Evolutionary conservation across 805 yeast species (phyloP).

Genomic region (Yarrowia bubula): DNA sequence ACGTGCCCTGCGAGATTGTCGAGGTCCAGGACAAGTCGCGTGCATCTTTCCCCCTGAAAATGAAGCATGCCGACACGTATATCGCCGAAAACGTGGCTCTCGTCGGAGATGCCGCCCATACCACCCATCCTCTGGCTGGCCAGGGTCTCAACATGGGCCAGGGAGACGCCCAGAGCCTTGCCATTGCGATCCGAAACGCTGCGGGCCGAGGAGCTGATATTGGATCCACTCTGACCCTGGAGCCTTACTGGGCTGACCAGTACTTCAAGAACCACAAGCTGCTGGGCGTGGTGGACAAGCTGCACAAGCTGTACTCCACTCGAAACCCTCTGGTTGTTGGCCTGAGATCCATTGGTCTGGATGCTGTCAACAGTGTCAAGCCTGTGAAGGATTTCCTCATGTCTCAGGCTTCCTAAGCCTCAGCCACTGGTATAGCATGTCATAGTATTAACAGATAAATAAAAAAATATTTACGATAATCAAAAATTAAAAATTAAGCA

Average conservation of each 20-base stretch:
- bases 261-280: slow-evolving; percentile 76
- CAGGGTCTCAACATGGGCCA: slow-evolving; percentile 99
- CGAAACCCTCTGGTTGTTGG: slow-evolving; percentile 72
- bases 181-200: slow-evolving; percentile 67
- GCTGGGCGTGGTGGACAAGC: slow-evolving; percentile 85
- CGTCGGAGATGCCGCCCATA: slow-evolving; percentile 98
- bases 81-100: slow-evolving; percentile 80
- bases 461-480: not conserved
- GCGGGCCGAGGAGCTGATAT: slow-evolving; percentile 79
- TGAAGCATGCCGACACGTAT: slow-evolving; percentile 89
- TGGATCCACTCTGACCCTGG: slow-evolving; percentile 76
- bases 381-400: slow-evolving; percentile 71
- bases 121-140: slow-evolving; percentile 96
- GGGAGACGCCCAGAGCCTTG: slow-evolving; percentile 75
- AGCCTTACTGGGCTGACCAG: slow-evolving; percentile 81
- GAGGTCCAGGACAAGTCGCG: slow-evolving; percentile 62
- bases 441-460: slow-evolving; percentile 8
- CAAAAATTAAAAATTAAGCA: no score
- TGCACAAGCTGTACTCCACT: slow-evolving; percentile 81
- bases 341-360: slow-evolving; percentile 73
- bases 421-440: not conserved
- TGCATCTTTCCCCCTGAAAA: slow-evolving; percentile 83
- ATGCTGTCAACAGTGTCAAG: slow-evolving; percentile 59
- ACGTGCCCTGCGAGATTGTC: slow-evolving; percentile 66
- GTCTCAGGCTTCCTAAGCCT: slow-evolving; percentile 45